phyloP scores from a whole-genome alignment of 306 rosid species.

The Cicer arietinum region DNA sequence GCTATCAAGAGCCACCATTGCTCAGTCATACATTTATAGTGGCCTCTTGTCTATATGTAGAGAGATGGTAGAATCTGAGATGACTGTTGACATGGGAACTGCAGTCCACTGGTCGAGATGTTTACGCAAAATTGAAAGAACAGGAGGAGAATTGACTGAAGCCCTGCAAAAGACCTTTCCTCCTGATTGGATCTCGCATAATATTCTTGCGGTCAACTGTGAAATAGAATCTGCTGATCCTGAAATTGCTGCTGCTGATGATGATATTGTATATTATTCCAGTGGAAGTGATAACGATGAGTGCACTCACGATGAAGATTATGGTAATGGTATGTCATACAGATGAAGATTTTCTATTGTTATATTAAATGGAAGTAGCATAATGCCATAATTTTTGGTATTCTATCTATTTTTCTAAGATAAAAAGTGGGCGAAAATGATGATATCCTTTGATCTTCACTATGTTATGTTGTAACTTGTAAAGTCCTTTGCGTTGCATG shows the following conservation, averaged over 20 bases:
- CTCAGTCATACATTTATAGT: slow-evolving; percentile 70
- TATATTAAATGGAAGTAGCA: slow-evolving; percentile 22
- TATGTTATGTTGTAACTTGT: slow-evolving; percentile 3
- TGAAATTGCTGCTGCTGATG: slow-evolving; percentile 51
- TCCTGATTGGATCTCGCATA: slow-evolving; percentile 82
- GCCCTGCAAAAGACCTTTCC: slow-evolving; percentile 92
- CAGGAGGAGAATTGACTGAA: slow-evolving; percentile 90
- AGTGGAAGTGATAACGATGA: slow-evolving; percentile 12
- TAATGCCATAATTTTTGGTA: slow-evolving; percentile 6
- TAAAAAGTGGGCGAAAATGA: slow-evolving; percentile 2
- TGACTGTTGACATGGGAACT: slow-evolving; percentile 95
- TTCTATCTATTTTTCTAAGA: background rate
- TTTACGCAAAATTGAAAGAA: slow-evolving; percentile 78
- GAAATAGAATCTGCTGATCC: slow-evolving; percentile 46
- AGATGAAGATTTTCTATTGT: slow-evolving; percentile 38
- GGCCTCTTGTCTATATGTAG: slow-evolving; percentile 68
- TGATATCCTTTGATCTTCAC: background rate
- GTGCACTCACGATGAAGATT: slow-evolving; percentile 29
- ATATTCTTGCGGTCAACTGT: slow-evolving; percentile 47
- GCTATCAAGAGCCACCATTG: slow-evolving; percentile 86
- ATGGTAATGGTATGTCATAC: slow-evolving; percentile 28
- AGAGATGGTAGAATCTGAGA: slow-evolving; percentile 82
- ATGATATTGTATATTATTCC: slow-evolving; percentile 43
- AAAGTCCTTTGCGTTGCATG: background rate
- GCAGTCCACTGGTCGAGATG: slow-evolving; percentile 96